Evolutionary conservation across 495 filamentous ascomycete genomes (phyloP).

Genomic region (Hypoxylon intermedium): DNA sequence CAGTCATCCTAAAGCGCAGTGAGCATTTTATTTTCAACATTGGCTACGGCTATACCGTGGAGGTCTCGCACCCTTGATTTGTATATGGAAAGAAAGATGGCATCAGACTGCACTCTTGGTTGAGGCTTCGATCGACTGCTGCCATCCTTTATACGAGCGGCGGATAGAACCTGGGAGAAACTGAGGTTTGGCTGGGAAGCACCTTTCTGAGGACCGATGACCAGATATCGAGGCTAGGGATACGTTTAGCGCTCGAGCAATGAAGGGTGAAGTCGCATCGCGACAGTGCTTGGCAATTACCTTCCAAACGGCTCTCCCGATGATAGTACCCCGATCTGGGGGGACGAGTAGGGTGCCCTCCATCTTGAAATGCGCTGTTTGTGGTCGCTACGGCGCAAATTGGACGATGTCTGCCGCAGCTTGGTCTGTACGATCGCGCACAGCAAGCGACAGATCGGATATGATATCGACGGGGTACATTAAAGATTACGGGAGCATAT

Average conservation of each 20-base stretch:
- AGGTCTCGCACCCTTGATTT: slow-evolving; percentile 56
- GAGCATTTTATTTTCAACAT: slow-evolving; percentile 15
- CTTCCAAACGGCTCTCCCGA: slow-evolving; percentile 65
- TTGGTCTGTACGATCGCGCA: slow-evolving; percentile 30
- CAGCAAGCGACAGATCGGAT: slow-evolving; percentile 32
- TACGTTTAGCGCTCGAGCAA: slow-evolving; percentile 7
- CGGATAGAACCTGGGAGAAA: slow-evolving; percentile 39
- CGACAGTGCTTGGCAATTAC: slow-evolving; percentile 40
- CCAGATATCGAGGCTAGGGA: slow-evolving; percentile 55
- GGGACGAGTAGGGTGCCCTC: slow-evolving; percentile 63
- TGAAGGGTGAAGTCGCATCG: slow-evolving; percentile 3
- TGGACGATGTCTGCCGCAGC: slow-evolving; percentile 15
- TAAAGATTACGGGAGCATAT: slow-evolving; percentile 38
- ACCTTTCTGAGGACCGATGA: slow-evolving; percentile 47
- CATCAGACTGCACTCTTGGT: slow-evolving; percentile 39
- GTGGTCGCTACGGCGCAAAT: slow-evolving; percentile 22
- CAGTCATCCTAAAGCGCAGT: slow-evolving; percentile 52
- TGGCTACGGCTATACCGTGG: too few relatives aligned
- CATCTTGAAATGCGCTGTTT: slow-evolving; percentile 49
- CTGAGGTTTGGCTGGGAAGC: slow-evolving; percentile 26
- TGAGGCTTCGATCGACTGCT: slow-evolving; percentile 39
- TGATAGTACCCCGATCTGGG: slow-evolving; percentile 62
- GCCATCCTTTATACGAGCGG: slow-evolving; percentile 40
- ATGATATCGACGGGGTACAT: slow-evolving; percentile 26
- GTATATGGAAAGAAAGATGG: slow-evolving; percentile 61